Evolutionary conservation across 768 basidiomycete genomes (phyloP), one percentile per base, ranked within the genome.

Genomic region (Lactarius evosmus): DNA sequence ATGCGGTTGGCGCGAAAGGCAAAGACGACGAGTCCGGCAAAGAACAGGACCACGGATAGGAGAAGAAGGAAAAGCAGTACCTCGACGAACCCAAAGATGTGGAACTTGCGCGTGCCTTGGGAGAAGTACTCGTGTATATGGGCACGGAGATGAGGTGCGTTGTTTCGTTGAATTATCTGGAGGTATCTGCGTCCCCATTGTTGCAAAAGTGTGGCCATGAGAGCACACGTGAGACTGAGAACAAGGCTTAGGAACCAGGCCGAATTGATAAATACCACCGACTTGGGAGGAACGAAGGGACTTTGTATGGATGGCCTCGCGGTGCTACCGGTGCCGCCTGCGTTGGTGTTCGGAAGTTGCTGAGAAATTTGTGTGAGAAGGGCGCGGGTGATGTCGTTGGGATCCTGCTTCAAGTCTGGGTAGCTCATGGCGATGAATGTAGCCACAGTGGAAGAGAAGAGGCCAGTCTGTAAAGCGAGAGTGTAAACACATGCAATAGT

Each of bases 181-280:
- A 65, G 29, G 29, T 65, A 65, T 2, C 30, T 56, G 27, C 53
- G 54, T 6, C 59, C 49, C 63, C 54, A 65, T 38, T 65, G 63
- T 55, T 59, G 63, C 7, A 63, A 44, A 12, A 58, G 44, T n/a
- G 52, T 63, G 36, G 62, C 57, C 5, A 36, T 8, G 17, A 63
- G 56, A 22, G 51, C 62, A 40, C 62, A 58, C 4, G 38, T 0
- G 33, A 58, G 30, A 9, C 62, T 63, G 3, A 58, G 32, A 19
- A 8, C 4, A 12, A 63, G 50, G 51, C 62, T 63, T 3, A 63
- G 29, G 44, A 63, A 54, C 63, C 57, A 59, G 5, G 55, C 29
- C 3, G 54, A 54, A 22, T 63, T 55, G 19, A 63, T 44, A 1
- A 25, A 33, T 4, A 59, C 32, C 30, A 63, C 58, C 8, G 62